Conservation (phyloP, 2,329 filamentous ascomycete species). For the Verticillium nubilum region DNA sequence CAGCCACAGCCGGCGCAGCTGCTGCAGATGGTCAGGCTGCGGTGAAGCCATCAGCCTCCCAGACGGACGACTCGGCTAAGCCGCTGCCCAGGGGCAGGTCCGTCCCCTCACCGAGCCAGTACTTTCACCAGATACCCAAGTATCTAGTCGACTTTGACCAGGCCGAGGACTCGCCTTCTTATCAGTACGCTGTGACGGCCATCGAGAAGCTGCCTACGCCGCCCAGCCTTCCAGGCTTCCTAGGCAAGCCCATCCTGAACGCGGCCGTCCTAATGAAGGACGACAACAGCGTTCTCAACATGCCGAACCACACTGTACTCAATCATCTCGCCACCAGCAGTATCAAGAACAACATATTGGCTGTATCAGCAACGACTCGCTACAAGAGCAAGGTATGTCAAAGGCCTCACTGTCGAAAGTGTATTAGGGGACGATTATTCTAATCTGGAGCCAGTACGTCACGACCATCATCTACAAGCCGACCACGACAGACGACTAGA, state of each 20-base stretch:
- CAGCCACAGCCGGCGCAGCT: conserved; percentile 21
- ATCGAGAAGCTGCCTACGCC: conserved; percentile 78
- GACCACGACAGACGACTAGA: conserved; percentile 50
- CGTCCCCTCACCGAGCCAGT: conserved; percentile 52
- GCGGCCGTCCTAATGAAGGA: conserved; percentile 90
- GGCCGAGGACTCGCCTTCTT: conserved; percentile 69
- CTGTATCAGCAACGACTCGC: conserved; percentile 93
- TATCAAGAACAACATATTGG: conserved; percentile 93
- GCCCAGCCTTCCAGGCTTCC: conserved; percentile 80
- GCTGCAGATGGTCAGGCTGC: conserved; percentile 21
- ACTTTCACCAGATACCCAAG: conserved; percentile 70
- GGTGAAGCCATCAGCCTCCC: conserved; percentile 24
- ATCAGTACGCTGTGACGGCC: conserved; percentile 68
- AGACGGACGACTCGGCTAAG: conserved; percentile 36
- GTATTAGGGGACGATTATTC: neutral
- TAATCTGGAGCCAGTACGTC: conserved; percentile 64
- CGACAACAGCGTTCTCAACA: conserved; percentile 92
- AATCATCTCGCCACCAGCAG: conserved; percentile 97
- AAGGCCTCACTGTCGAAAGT: neutral
- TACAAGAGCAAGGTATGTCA: conserved; percentile 82
- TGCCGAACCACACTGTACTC: conserved; percentile 94
- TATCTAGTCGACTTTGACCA: conserved; percentile 86
- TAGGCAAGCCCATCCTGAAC: conserved; percentile 93
- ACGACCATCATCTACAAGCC: conserved; percentile 98
- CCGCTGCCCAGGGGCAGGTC: conserved; percentile 45